Percentiles rank a stretch among this genome's conserved stretches.
phyloP scores from a whole-genome alignment of 345 rosid genomes.

The Populus alba region DNA sequence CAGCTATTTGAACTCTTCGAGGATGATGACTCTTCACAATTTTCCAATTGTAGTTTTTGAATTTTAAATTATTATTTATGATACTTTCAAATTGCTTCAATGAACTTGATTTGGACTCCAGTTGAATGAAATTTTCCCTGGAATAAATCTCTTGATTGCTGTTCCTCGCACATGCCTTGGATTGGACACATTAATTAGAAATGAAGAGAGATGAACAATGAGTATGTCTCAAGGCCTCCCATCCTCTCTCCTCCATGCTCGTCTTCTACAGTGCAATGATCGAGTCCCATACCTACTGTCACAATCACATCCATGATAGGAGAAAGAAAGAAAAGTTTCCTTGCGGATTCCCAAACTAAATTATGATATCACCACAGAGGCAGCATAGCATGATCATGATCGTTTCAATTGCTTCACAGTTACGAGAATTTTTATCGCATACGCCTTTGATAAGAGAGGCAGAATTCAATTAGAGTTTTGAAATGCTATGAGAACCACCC shows the following conservation, averaged over 20 bases:
- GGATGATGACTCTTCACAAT: neutral
- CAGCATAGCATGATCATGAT: neutral
- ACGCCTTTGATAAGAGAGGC: no score
- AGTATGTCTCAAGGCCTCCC: neutral
- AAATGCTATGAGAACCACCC: neutral
- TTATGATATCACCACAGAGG: neutral
- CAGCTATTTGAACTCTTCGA: neutral
- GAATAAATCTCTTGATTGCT: neutral
- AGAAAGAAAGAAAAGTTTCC: neutral
- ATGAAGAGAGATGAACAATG: neutral
- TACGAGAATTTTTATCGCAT: neutral
- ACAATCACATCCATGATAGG: slow-evolving; percentile 5
- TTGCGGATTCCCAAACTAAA: slow-evolving; percentile 1
- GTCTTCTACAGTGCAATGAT: slow-evolving; percentile 12
- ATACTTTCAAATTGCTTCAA: no score
- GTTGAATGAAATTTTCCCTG: neutral
- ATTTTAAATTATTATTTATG: no score
- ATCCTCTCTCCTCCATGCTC: slow-evolving; percentile 7
- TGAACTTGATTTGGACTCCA: neutral
- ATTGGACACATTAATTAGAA: neutral
- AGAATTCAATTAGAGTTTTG: neutral
- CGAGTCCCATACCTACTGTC: neutral
- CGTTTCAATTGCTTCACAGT: slow-evolving; percentile 1
- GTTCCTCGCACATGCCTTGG: neutral
- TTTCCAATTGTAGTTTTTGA: no score